Evolutionary conservation across 2,329 filamentous ascomycete species (phyloP), one percentile per base, ranked within the genome.

Genomic region (Fusarium nygamai): DNA sequence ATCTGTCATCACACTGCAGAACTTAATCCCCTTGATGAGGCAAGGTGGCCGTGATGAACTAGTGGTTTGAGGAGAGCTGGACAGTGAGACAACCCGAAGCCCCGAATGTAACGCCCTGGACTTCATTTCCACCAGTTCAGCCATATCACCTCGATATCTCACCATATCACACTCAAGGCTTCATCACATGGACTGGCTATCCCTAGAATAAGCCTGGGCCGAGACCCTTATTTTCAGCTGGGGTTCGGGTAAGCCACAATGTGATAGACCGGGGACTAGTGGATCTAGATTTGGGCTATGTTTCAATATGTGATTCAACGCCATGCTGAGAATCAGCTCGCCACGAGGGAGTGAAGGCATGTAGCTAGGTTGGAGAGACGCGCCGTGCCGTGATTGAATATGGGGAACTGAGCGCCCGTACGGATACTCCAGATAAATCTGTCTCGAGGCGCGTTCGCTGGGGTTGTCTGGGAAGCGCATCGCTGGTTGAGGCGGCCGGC

Each of bases 251-350:
- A 14, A 56, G 53, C 53, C 53, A 56, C 27, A 31, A 3, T 8
- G 53, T 16, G 8, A 29, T 17, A 6, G 6, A 41, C n/a, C 27
- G 2, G 13, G 14, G 16, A 31, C 53, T 56, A 56, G 9, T n/a
- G 12, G 36, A 17, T 43, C 53, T 31, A 31, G 53, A 56, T 31
- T 2, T 11, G 20, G 27, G 36, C 53, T 3, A 41, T 56, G 27
- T 43, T 29, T 43, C 36, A 56, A 56, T 56, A 31, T 43, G 53
- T 56, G 53, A 31, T 56, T 29, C 24, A 54, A 7, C 51, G 34
- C 36, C 27, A 41, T 5, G 34, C 19, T 22, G 19, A 14, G 20
- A 7, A 8, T 31, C 53, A 56, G 36, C 36, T 56, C 36, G 36
- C 53, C 53, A 56, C 36, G 24, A 38, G 36, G 36, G 53, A 29